These are phyloP conservation scores for Capsicum rhomboideum DNA, from an alignment of 257 asterid genomes.

Conservation along the genomic window DNA sequence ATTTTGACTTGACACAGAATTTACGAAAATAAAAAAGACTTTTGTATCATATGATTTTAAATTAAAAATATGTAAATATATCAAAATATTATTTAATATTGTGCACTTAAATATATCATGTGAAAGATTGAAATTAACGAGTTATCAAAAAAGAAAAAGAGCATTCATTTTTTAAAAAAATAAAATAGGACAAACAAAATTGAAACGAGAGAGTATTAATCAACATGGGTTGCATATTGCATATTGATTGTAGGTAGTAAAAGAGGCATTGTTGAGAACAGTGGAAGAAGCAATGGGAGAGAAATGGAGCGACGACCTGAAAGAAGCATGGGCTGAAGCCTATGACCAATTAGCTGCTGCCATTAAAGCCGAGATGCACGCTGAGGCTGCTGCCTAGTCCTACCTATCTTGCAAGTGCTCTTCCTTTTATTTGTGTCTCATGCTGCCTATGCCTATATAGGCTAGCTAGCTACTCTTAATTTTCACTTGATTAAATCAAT, in stretches of 20 bases:
- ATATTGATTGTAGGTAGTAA: constrained; percentile 31
- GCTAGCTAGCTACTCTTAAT: background rate
- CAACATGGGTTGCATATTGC: background rate
- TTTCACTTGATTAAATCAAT: background rate
- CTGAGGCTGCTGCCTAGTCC: constrained; percentile 8
- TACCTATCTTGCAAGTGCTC: background rate
- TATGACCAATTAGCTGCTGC: constrained; percentile 58
- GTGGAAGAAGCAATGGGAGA: constrained; percentile 45
- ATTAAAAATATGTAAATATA: too few relatives aligned
- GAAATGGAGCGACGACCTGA: constrained; percentile 50
- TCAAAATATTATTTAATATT: too few relatives aligned
- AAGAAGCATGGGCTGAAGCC: constrained; percentile 44
- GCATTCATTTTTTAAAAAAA: too few relatives aligned
- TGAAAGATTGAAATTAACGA: too few relatives aligned
- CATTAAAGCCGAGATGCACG: constrained; percentile 40
- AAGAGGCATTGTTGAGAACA: constrained; percentile 52
- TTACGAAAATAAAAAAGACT: too few relatives aligned
- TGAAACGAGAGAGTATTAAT: background rate
- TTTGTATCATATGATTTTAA: too few relatives aligned
- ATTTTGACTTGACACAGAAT: too few relatives aligned
- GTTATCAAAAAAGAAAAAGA: too few relatives aligned
- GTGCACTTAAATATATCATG: too few relatives aligned
- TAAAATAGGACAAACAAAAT: too few relatives aligned
- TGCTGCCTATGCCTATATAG: background rate
- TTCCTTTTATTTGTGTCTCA: background rate